phyloP scores from a whole-genome alignment of 1,139 yeast species.

The Nakaseomyces sp. region DNA sequence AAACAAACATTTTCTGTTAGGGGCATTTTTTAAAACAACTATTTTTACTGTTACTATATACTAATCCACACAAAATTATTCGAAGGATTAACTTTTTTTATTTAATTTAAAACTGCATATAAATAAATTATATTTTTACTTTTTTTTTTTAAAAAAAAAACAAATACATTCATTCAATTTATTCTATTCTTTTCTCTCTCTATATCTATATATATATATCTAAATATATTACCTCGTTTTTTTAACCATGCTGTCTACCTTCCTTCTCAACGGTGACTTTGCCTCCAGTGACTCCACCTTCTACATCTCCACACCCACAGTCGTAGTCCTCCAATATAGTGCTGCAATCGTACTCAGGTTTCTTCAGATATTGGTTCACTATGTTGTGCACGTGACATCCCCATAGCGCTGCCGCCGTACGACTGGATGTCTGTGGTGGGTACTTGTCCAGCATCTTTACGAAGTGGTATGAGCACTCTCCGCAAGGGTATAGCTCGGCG shows the following conservation, averaged over 20 bases:
- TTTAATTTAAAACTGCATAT: too few relatives aligned
- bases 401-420: slow-evolving; percentile 87
- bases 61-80: too few relatives aligned
- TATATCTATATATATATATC: neutral
- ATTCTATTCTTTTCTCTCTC: neutral
- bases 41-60: too few relatives aligned
- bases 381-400: slow-evolving; percentile 91
- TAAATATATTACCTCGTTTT: neutral
- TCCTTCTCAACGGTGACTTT: slow-evolving; percentile 13
- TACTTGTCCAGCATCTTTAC: slow-evolving; percentile 52
- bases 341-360: slow-evolving; percentile 73
- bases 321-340: slow-evolving; percentile 81
- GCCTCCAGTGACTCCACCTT: slow-evolving; percentile 37
- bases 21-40: too few relatives aligned
- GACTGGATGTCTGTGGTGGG: slow-evolving; percentile 78
- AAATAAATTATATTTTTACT: too few relatives aligned
- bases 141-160: neutral
- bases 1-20: neutral
- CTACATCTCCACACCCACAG: slow-evolving; percentile 76
- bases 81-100: too few relatives aligned
- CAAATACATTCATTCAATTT: neutral
- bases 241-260: slow-evolving; percentile 14
- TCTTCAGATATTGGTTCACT: slow-evolving; percentile 66
- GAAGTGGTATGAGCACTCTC: slow-evolving; percentile 93
- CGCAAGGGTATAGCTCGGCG: slow-evolving; percentile 82